A percentile compares a stretch with the other conserved stretches of the same genome.
Conservation (phyloP, 495 filamentous ascomycete genomes). For the Aspergillus biplanus region DNA sequence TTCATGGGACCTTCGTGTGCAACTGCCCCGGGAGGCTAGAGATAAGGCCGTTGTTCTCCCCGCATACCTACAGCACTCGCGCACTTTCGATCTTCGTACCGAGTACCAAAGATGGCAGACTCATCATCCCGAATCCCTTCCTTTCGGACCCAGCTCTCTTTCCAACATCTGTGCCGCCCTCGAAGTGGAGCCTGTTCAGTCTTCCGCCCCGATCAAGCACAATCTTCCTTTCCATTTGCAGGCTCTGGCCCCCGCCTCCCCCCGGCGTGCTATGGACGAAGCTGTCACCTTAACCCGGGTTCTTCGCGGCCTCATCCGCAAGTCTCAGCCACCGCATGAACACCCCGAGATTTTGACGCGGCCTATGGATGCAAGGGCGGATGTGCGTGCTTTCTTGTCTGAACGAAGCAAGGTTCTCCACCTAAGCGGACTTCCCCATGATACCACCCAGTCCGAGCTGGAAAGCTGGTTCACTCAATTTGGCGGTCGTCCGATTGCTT, state of each 20-base stretch:
- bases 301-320: conserved; percentile 86
- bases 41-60: conserved; percentile 97
- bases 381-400: conserved; percentile 93
- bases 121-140: conserved; percentile 94
- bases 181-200: conserved; percentile 95
- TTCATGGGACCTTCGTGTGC: conserved; percentile 97
- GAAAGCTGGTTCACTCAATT: conserved; percentile 99
- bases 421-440: conserved; percentile 94
- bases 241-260: conserved; percentile 94
- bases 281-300: conserved; percentile 92
- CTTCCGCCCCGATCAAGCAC: conserved; percentile 96
- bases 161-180: conserved; percentile 97
- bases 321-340: conserved; percentile 91
- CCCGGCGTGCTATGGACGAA: conserved; percentile 96
- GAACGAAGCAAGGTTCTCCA: conserved; percentile 98
- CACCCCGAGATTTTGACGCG: conserved; percentile 91
- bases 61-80: conserved; percentile 95
- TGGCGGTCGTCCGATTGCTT: conserved; percentile 96
- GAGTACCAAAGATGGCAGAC: conserved; percentile 99
- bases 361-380: conserved; percentile 94
- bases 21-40: conserved; percentile 93
- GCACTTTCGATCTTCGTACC: conserved; percentile 93
- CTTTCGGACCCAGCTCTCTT: conserved; percentile 92
- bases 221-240: conserved; percentile 98
- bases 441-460: conserved; percentile 96